Base-by-base conservation (phyloP, 2,329 filamentous ascomycete genomes). In the Diaporthe citri region DNA sequence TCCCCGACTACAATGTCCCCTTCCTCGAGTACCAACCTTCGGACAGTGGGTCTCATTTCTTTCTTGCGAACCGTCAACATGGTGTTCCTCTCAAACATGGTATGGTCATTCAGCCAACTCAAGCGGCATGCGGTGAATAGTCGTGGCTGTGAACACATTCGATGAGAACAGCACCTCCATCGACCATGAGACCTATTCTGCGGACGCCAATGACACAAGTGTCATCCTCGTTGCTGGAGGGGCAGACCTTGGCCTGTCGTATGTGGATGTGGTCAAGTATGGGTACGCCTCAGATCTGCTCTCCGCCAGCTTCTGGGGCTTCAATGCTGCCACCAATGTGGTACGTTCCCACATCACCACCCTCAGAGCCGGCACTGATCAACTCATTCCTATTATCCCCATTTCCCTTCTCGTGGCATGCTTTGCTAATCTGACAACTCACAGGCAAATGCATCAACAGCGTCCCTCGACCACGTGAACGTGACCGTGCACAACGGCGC, bases 401-500 rank as follows among this genome's bases (percentile, higher is more conserved):
- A 8, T 20, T 8, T 20, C 28, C 15, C 20, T 17, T 48, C 43
- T 20, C 0, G 9, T 39, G 6, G 28, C 60, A 13, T 22, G 39
- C 13, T 4, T 31, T 31, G 8, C 17, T 46, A 46, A 46, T 25
- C 59, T 39, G 13, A 64, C 39, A 31, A 74, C 76, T 25, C 79
- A 8, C 25, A 64, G 60, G 60, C 80, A 48, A 83, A 82, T 66
- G 77, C 73, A 10, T 81, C 81, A 2, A 79, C 76, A 13, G 78
- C 77, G 1, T 69, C 73, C 48, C 77, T 82, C 20, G 72, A 79
- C 39, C 56, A 83, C 48, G 46, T 80, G 41, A 83, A 83, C 72
- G 77, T 83, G 28, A 83, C 82, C 5, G 77, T 79, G 1, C 82
- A 83, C 75, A 82, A 83, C 64, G 82, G 82, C 9, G 82, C 81